phyloP scores from a whole-genome alignment of 768 basidiomycete genomes.

The Lactarius psammicola region DNA sequence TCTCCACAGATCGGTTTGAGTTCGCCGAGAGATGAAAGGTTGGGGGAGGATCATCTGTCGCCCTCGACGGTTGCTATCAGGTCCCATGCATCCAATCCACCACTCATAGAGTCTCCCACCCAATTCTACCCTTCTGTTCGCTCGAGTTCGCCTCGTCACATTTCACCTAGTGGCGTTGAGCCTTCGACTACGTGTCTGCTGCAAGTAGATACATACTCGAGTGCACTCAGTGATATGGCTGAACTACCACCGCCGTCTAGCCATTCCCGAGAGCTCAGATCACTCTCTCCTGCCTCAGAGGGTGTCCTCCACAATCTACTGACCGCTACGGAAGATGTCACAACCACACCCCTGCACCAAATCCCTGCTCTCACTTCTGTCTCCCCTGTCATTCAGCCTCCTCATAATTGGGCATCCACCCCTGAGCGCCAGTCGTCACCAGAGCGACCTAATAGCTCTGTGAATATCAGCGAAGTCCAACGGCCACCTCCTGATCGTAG shows the following conservation, averaged over 20 bases:
- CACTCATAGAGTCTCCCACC: neutral
- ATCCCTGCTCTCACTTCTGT: slow-evolving; percentile 10
- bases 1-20: neutral
- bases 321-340: slow-evolving; percentile 1
- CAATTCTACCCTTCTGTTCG: slow-evolving; percentile 4
- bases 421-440: slow-evolving; percentile 20
- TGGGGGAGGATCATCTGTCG: neutral
- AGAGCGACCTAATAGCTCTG: neutral
- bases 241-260: neutral
- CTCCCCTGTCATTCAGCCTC: neutral
- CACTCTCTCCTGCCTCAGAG: slow-evolving; percentile 60
- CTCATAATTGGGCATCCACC: slow-evolving; percentile 9
- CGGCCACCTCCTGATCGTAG: slow-evolving; percentile 26
- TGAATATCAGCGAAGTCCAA: slow-evolving; percentile 20
- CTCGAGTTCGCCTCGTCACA: neutral
- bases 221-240: neutral
- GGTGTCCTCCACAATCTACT: slow-evolving; percentile 35
- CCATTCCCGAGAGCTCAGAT: slow-evolving; percentile 46
- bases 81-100: neutral
- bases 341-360: slow-evolving; percentile 7
- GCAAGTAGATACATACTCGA: neutral
- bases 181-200: slow-evolving; percentile 1
- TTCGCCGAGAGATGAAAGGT: neutral
- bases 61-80: neutral
- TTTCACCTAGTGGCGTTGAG: neutral